Percentiles rank a stretch among this genome's conserved stretches.
Evolutionary conservation across 176 grass and related monocot genomes (phyloP).

Genomic region (Oryza rufipogon): DNA sequence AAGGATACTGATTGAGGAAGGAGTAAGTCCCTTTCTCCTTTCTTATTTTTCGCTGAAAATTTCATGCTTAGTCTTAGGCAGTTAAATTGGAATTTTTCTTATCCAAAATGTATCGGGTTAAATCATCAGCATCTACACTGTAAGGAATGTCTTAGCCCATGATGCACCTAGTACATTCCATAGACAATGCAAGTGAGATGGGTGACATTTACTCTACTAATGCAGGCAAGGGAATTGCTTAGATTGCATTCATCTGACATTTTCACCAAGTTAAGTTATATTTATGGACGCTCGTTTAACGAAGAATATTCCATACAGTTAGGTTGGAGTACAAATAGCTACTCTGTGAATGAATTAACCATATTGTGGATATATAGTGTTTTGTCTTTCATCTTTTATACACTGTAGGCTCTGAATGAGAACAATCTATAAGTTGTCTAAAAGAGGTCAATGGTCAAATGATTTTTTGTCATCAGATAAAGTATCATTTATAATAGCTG

Average conservation of each 20-base stretch:
- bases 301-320: background rate
- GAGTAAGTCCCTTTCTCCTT: slow-evolving; percentile 62
- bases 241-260: background rate
- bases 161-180: background rate
- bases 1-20: slow-evolving; percentile 82
- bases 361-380: background rate
- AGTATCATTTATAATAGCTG: background rate
- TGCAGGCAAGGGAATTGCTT: slow-evolving; percentile 4
- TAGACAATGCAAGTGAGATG: background rate
- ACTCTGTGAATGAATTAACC: background rate
- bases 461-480: background rate
- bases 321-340: background rate
- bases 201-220: background rate
- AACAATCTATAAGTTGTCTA: background rate
- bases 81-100: background rate
- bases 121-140: background rate
- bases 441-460: slow-evolving; percentile 19
- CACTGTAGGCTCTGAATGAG: background rate
- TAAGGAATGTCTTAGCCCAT: background rate
- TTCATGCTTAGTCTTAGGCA: background rate
- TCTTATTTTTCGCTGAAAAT: slow-evolving; percentile 18
- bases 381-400: background rate
- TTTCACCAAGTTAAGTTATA: background rate
- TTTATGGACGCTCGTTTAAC: slow-evolving; percentile 11
- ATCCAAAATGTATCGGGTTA: background rate